Percentiles rank a stretch among this genome's conserved stretches.
Conservation (phyloP, 2,329 filamentous ascomycete genomes). For the Fusarium dlaminii region DNA sequence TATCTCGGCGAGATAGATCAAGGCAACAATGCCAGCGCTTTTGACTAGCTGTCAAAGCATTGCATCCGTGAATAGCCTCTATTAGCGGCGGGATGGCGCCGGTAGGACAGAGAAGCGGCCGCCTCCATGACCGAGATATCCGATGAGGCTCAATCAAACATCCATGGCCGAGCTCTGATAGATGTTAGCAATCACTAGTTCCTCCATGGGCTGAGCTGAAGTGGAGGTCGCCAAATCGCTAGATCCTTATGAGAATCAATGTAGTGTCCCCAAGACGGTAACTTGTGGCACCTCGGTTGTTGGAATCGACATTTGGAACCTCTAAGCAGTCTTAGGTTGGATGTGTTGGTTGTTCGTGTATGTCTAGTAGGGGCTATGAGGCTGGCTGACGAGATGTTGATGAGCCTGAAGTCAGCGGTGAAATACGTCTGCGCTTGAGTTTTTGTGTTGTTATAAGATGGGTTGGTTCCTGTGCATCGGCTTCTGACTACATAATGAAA, state of each 20-base stretch:
- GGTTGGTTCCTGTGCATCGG: not conserved
- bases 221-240: not conserved
- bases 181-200: not conserved
- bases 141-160: not conserved
- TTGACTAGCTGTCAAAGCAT: not conserved
- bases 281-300: not conserved
- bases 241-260: not conserved
- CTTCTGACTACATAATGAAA: not conserved
- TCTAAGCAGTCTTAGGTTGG: not conserved
- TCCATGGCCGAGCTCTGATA: not conserved
- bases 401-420: not conserved
- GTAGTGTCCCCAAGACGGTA: not conserved
- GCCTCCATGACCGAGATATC: not conserved
- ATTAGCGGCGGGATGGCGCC: not conserved
- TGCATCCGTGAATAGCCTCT: not conserved
- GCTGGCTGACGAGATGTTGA: constrained; percentile 6
- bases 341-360: not conserved
- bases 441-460: not conserved
- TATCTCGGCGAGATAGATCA: not conserved
- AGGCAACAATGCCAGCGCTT: not conserved
- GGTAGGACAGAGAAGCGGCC: not conserved
- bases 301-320: not conserved
- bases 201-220: constrained; percentile 1
- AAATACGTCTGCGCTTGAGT: not conserved
- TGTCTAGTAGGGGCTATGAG: constrained; percentile 1